These are phyloP conservation scores for Neoboletus magnificus DNA, from an alignment of 768 basidiomycete genomes.

Conservation along the genomic window DNA sequence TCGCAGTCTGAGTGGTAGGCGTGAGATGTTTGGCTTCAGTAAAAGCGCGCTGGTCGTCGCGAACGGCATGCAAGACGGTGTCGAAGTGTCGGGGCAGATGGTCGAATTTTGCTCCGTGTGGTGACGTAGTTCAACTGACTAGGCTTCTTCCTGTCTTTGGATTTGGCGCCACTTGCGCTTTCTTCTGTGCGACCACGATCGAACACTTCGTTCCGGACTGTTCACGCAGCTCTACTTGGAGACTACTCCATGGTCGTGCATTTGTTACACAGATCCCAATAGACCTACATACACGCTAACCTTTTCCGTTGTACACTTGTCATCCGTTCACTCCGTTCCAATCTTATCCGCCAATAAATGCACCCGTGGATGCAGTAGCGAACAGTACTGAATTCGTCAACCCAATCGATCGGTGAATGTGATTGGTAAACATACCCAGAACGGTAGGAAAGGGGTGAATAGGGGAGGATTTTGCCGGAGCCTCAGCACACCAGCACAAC, in stretches of 20 bases:
- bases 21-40: slow-evolving; percentile 8
- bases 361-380: not conserved
- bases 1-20: slow-evolving; percentile 17
- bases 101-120: not conserved
- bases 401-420: not conserved
- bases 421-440: not conserved
- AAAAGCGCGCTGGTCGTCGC: not conserved
- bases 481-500: not conserved
- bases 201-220: too few relatives aligned
- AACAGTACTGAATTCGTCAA: not conserved
- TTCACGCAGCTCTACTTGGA: too few relatives aligned
- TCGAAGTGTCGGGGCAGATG: not conserved
- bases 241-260: too few relatives aligned
- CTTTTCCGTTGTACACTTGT: not conserved
- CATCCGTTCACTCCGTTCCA: not conserved
- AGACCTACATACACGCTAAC: not conserved
- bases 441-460: not conserved
- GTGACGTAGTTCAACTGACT: not conserved
- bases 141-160: not conserved
- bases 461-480: not conserved
- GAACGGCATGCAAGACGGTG: slow-evolving; percentile 9
- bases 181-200: too few relatives aligned
- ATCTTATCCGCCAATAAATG: not conserved
- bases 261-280: not conserved
- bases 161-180: not conserved